Conservation (phyloP, 257 asterid species). For the Nemophila menziesii region DNA sequence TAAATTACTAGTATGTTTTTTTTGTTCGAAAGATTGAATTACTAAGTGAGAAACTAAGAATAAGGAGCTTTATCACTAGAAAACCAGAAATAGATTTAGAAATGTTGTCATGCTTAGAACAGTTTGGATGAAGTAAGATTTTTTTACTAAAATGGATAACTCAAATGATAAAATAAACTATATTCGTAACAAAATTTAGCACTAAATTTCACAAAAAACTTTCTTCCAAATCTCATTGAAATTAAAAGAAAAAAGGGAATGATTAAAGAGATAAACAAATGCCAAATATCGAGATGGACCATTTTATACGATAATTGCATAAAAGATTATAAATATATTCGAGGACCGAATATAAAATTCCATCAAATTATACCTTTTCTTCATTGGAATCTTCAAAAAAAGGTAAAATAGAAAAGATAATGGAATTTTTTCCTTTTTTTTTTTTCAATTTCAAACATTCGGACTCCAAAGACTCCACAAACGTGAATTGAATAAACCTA, state of each 20-base stretch:
- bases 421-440: conserved; percentile 4
- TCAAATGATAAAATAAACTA: no score
- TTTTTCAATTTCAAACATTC: conserved; percentile 27
- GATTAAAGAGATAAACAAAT: conserved; percentile 14
- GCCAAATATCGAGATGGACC: conserved; percentile 7
- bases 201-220: neutral
- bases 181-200: neutral
- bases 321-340: conserved; percentile 11
- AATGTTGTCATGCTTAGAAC: no score
- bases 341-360: conserved; percentile 19
- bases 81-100: no score
- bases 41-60: no score
- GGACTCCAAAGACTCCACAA: conserved; percentile 92
- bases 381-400: conserved; percentile 4
- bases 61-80: no score
- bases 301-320: conserved; percentile 8
- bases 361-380: conserved; percentile 7
- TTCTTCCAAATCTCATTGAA: neutral
- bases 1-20: no score
- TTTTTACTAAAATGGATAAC: no score
- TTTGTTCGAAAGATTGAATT: no score
- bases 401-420: conserved; percentile 8
- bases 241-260: neutral
- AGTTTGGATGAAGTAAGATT: no score
- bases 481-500: conserved; percentile 72